These are phyloP conservation scores for Pleurotus pulmonarius DNA, from an alignment of 768 basidiomycete species.

Conservation along the genomic window DNA sequence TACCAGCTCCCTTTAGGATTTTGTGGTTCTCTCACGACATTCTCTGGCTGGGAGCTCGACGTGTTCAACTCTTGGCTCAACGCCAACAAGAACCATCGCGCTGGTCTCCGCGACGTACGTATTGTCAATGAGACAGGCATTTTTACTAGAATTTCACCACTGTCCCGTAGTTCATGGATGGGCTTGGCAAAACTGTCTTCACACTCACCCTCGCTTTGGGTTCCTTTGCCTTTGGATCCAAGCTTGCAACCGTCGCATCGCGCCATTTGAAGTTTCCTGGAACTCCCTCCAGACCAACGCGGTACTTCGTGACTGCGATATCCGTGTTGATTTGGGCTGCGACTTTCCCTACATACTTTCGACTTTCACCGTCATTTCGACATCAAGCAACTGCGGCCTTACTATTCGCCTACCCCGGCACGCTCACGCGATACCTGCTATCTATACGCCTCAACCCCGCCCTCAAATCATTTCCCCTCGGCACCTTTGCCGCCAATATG, in stretches of 20 bases:
- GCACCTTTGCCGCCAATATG: slow-evolving; percentile 75
- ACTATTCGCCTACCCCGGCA: slow-evolving; percentile 86
- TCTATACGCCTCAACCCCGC: slow-evolving; percentile 69
- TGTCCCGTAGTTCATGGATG: slow-evolving; percentile 75
- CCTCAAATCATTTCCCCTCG: slow-evolving; percentile 61
- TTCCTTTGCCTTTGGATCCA: slow-evolving; percentile 73
- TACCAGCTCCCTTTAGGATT: slow-evolving; percentile 49
- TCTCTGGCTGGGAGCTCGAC: slow-evolving; percentile 93
- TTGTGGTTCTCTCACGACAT: slow-evolving; percentile 95
- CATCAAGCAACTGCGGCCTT: slow-evolving; percentile 83
- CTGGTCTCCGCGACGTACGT: slow-evolving; percentile 72
- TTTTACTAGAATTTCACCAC: slow-evolving; percentile 3
- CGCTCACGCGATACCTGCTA: slow-evolving; percentile 78
- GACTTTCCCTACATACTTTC: slow-evolving; percentile 75
- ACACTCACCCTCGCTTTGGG: slow-evolving; percentile 76
- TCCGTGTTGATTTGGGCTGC: slow-evolving; percentile 70
- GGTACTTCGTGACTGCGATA: slow-evolving; percentile 47
- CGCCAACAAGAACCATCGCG: slow-evolving; percentile 44
- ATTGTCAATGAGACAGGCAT: background rate
- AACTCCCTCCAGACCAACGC: slow-evolving; percentile 40
- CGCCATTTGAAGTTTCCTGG: slow-evolving; percentile 37
- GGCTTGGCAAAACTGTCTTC: slow-evolving; percentile 72
- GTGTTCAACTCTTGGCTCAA: slow-evolving; percentile 86
- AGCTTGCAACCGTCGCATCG: slow-evolving; percentile 43
- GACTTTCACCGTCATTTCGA: slow-evolving; percentile 64